Evolutionary conservation across 495 filamentous ascomycete genomes (phyloP), one percentile per base, ranked within the genome.

Genomic region (Rostrohypoxylon terebratum): DNA sequence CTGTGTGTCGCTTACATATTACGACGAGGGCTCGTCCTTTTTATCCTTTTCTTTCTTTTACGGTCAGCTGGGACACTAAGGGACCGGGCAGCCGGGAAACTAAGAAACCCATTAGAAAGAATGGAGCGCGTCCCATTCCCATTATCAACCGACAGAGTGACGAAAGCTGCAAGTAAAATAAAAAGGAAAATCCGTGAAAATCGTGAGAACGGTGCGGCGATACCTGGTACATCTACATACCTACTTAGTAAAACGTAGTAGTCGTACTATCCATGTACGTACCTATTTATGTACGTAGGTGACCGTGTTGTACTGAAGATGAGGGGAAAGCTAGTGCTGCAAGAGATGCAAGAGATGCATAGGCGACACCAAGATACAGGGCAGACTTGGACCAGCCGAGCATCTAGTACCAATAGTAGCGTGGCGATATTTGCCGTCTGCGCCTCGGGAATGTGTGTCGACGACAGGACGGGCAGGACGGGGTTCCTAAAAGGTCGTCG

Each of bases 351-450:
- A 60, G 66, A 69, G 65, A 73, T 73, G 71, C 71, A 73, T 69
- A 73, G 71, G 66, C 71, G 66, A 68, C 55, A 61, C 63, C 64
- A 57, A 66, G 57, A 60, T 36, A 23, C 53, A 38, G 54, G 38
- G 38, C 48, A 63, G 58, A 55, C 33, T 69, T 66, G 48, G 66
- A 66, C 48, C 61, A 73, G 40, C 71, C 71, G 65, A 36, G 44
- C 33, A 13, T 58, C 16, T 20, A 73, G 65, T 73, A 51, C 66
- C 66, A 73, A 73, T 73, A 66, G 54, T 63, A 69, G 50, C 34
- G 66, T 73, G 71, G 71, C 70, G 62, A 73, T 47, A 73, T 69
- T 73, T 73, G 71, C 71, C 71, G 71, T 68, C 61, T 73, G 71
- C 71, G 66, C 65, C 61, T 69, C 60, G 59, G 66, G 60, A 63